Percentiles rank a stretch among this genome's conserved stretches.
Conservation (phyloP, 371 early-diverging fungal genomes). For the Coemansia sp. region DNA sequence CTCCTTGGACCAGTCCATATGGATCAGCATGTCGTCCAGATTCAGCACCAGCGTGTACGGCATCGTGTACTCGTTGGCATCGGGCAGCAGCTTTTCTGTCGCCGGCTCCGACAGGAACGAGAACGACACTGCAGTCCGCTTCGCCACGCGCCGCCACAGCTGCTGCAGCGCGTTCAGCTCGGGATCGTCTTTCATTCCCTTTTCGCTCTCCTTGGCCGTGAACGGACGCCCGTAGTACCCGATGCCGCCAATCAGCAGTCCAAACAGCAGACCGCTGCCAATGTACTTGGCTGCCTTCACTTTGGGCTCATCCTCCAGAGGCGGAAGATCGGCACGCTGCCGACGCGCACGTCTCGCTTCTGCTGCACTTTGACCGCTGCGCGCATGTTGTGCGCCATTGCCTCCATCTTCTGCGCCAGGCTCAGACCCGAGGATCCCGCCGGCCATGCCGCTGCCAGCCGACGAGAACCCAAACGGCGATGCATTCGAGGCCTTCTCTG, state of each 20-base stretch:
- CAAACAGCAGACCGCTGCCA: slow-evolving; percentile 46
- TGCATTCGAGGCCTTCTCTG: slow-evolving; percentile 5
- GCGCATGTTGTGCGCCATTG: slow-evolving; percentile 13
- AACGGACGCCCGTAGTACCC: slow-evolving; percentile 53
- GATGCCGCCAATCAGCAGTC: slow-evolving; percentile 47
- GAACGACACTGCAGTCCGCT: slow-evolving; percentile 27
- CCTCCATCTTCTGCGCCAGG: slow-evolving; percentile 6
- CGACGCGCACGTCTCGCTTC: slow-evolving; percentile 53
- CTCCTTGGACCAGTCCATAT: slow-evolving; percentile 88
- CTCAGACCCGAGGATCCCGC: slow-evolving; percentile 32
- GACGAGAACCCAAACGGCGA: slow-evolving; percentile 51
- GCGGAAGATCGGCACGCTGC: slow-evolving; percentile 51
- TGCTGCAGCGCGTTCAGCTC: slow-evolving; percentile 37
- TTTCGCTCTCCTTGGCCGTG: slow-evolving; percentile 28
- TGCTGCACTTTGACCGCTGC: slow-evolving; percentile 40
- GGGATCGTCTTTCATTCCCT: slow-evolving; percentile 45
- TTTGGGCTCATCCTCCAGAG: slow-evolving; percentile 46
- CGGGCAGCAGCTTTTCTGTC: slow-evolving; percentile 85
- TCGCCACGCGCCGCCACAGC: slow-evolving; percentile 36
- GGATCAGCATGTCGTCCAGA: slow-evolving; percentile 88
- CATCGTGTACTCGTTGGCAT: slow-evolving; percentile 74
- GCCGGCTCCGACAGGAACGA: slow-evolving; percentile 61
- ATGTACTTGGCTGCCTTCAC: slow-evolving; percentile 47
- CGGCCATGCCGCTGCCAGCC: slow-evolving; percentile 43
- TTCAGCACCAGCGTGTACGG: slow-evolving; percentile 92